Evolutionary conservation across 345 rosid species (phyloP).

Genomic region (Arabis alpina): DNA sequence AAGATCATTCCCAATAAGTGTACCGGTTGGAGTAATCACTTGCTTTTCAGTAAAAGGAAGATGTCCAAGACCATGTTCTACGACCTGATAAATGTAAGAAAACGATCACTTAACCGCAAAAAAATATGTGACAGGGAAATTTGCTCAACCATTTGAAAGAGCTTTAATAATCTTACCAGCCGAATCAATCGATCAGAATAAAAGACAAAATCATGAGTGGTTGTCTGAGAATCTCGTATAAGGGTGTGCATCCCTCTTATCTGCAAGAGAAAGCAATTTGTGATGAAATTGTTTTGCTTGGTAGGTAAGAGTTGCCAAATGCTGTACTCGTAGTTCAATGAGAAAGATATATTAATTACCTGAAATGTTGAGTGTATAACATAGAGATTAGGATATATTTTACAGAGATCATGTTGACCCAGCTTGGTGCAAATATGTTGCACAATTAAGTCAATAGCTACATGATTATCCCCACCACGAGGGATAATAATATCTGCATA

Average conservation of each 20-base stretch:
- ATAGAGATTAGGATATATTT: constrained; percentile 92
- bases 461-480: constrained; percentile 99
- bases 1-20: constrained; percentile 36
- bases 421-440: constrained; percentile 97
- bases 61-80: constrained; percentile 98
- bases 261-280: constrained; percentile 50
- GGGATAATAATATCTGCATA: constrained; percentile 98
- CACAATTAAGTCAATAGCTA: constrained; percentile 95
- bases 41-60: constrained; percentile 97
- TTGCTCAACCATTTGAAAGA: constrained; percentile 26
- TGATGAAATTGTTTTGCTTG: constrained; percentile 10
- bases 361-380: constrained; percentile 98
- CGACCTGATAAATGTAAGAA: constrained; percentile 61
- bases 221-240: constrained; percentile 91
- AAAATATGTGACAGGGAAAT: not conserved
- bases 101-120: not conserved
- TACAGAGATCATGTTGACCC: constrained; percentile 97
- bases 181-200: constrained; percentile 97
- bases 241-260: constrained; percentile 99
- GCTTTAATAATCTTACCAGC: constrained; percentile 58
- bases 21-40: constrained; percentile 96
- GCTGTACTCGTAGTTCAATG: constrained; percentile 20
- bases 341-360: constrained; percentile 49
- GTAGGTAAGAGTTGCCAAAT: not conserved
- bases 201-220: constrained; percentile 95